Base-by-base conservation (phyloP, 1,284 basidiomycete species). In the Porodaedalea pini region DNA sequence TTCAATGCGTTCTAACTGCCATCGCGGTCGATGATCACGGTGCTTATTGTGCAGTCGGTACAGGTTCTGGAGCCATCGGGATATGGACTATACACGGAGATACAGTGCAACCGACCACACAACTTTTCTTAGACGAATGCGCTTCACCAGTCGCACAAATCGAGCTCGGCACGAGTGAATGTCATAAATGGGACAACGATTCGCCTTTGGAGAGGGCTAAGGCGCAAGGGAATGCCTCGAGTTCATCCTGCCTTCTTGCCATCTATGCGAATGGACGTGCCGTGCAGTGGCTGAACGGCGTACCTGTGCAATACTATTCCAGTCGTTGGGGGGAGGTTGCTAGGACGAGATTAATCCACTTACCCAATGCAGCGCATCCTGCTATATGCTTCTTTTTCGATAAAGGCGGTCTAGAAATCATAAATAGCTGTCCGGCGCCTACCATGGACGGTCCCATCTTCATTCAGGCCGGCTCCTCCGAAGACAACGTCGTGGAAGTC, bases 361-460 rank as follows among this genome's bases (percentile, higher is more conserved):
- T 81, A 27, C 70, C 70, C 21, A 74, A 75, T 6, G 73, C 78
- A 27, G 73, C 76, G 17, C 70, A 71, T 32, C 68, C 78, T n/a
- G 64, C 86, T 8, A 73, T 83, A 4, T 79, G 78, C 0, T 88
- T 87, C 64, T 75, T 76, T 43, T 68, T 86, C 52, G 77, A 81
- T 13, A 83, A 89, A 55, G 88, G 88, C 13, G 74, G 76, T 1
- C 66, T 89, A 11, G 83, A 90, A 64, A 64, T 90, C 7, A 67
- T 75, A 23, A 73, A 76, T n/a, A 72, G 74, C 32, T 70, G 65
- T 40, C 62, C 52, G 23, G 29, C 44, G 32, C 48, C 57, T 49
- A 75, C 75, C 57, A 64, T 67, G 13, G 67, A 71, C 17, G 68
- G 81, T 52, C 64, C 70, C 4, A 37, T 49, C 13, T 29, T 47